Evolutionary conservation across 2,329 filamentous ascomycete species (phyloP), one percentile per base, ranked within the genome.

Genomic region (Venturia nashicola): DNA sequence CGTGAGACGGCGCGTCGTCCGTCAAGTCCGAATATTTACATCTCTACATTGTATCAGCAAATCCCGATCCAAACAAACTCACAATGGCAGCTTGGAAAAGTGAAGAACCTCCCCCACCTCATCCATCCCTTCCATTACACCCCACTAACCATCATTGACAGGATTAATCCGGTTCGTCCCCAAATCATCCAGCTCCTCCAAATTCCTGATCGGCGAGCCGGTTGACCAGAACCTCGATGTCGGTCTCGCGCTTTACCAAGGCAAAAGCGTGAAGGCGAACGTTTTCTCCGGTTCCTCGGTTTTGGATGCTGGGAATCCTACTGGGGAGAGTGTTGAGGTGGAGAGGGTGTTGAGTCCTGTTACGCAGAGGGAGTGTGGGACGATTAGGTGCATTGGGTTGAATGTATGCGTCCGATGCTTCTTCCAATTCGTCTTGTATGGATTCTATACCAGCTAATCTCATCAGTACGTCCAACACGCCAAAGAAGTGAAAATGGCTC

Each of bases 281-380:
- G 76, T 84, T 7, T 86, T 83, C 74, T 82, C 80, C 32, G 84
- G 85, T 20, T 75, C 74, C 1, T 87, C 85, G 2, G 81, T 85
- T 1, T 72, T 87, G 57, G 75, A 73, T 32, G 79, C 83, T 0
- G 85, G 84, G 2, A 71, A 75, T 27, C 75, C 76, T 14, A 85
- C 83, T 1, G 79, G 75, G 39, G 74, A 75, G 66, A 72, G 74
- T 3, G 78, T 79, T 69, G 71, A 73, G 44, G 76, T 83, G 66
- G 76, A 75, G 3, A 65, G 67, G 14, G 72, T 86, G 16, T 74
- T 86, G 48, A 83, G 82, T 2, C 81, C 82, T 8, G 67, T 83
- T 27, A 70, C 78, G 1, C 72, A 74, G 63, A 69, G 69, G 23
- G 81, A 84, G 67, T 78, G 82, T 61, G 82, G 82, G 32, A 80